Conservation (phyloP, 148 eudicot species). For the Beta vulgaris region DNA sequence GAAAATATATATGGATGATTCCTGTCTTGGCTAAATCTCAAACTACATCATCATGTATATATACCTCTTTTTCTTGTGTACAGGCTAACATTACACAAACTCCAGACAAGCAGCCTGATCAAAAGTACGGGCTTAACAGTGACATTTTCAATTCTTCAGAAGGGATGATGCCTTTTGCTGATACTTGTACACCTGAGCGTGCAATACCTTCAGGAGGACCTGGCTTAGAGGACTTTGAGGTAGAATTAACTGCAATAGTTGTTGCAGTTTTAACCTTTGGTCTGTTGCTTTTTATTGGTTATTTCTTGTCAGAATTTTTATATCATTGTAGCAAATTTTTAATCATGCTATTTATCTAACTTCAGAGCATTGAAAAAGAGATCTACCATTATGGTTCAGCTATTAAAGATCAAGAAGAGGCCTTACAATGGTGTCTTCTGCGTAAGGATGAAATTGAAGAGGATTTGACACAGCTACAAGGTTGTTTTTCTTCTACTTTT, state of each 20-base stretch:
- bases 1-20: no score
- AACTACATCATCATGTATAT: no score
- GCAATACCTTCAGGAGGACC: not conserved
- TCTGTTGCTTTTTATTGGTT: not conserved
- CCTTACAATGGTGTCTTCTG: slow-evolving; percentile 12
- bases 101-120: slow-evolving; percentile 7
- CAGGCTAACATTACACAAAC: slow-evolving; percentile 14
- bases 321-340: not conserved
- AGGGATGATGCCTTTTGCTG: slow-evolving; percentile 4
- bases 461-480: slow-evolving; percentile 39
- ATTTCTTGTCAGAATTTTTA: not conserved
- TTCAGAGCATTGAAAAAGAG: slow-evolving; percentile 44
- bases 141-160: slow-evolving; percentile 17
- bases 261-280: not conserved
- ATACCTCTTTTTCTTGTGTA: not conserved
- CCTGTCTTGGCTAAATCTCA: slow-evolving; percentile 8
- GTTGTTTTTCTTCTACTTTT: slow-evolving; percentile 19
- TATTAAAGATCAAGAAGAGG: slow-evolving; percentile 26
- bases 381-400: slow-evolving; percentile 4
- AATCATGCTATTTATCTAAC: not conserved
- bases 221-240: slow-evolving; percentile 21
- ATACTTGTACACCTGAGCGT: slow-evolving; percentile 7
- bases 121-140: slow-evolving; percentile 13
- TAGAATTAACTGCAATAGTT: not conserved
- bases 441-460: slow-evolving; percentile 8